phyloP scores from a whole-genome alignment of 2,329 filamentous ascomycete genomes.

The Aspergillus sp. region DNA sequence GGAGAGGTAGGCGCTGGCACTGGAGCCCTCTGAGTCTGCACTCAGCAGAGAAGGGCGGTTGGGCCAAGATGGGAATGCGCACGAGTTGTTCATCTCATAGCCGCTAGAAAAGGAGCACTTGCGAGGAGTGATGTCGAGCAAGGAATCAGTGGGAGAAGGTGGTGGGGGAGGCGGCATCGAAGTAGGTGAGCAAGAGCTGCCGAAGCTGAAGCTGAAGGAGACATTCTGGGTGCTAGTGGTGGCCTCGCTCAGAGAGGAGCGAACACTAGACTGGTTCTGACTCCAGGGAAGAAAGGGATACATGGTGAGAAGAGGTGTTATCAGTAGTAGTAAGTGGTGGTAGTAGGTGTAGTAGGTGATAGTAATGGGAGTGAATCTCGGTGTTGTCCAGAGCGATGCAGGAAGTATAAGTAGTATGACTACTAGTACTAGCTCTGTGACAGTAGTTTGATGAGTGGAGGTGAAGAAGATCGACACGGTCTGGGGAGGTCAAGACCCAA shows the following conservation, averaged over 20 bases:
- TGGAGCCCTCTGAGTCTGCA: conserved; percentile 32
- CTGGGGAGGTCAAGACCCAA: background rate
- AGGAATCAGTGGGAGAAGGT: conserved; percentile 39
- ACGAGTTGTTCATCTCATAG: conserved; percentile 42
- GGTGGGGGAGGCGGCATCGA: conserved; percentile 42
- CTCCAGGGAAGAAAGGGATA: conserved; percentile 27
- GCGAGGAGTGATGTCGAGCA: conserved; percentile 45
- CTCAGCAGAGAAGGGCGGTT: conserved; percentile 42
- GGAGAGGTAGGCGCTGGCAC: conserved; percentile 43
- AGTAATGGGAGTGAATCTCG: background rate
- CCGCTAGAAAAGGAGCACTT: conserved; percentile 45
- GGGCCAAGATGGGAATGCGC: conserved; percentile 49
- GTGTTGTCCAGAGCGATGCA: background rate
- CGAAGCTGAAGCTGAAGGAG: conserved; percentile 31
- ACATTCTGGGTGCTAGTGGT: conserved; percentile 21
- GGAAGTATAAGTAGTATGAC: background rate
- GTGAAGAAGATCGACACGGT: conserved; percentile 1
- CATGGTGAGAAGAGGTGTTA: conserved; percentile 14
- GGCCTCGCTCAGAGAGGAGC: conserved; percentile 25
- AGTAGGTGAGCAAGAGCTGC: conserved; percentile 26
- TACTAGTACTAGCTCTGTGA: too few relatives aligned
- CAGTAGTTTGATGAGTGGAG: background rate
- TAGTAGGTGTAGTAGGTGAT: background rate
- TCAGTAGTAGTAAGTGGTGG: conserved; percentile 5
- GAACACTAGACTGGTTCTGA: conserved; percentile 23